Conservation (phyloP, 257 asterid species). For the Capsicum baccatum region DNA sequence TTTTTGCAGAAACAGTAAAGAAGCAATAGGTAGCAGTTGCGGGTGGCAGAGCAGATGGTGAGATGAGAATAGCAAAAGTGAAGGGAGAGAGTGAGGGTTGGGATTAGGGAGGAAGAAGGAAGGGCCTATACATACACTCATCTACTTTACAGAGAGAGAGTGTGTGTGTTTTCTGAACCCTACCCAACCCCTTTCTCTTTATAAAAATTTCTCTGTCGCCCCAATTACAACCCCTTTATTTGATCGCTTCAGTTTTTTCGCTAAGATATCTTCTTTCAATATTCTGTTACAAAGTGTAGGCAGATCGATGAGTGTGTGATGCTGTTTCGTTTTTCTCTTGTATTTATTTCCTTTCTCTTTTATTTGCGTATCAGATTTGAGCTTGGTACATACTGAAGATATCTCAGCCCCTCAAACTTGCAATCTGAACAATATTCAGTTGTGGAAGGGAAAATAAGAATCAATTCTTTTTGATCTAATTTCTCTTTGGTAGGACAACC, state of each 20-base stretch:
- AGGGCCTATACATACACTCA: not conserved
- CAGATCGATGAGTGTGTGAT: not conserved
- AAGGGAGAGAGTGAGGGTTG: not conserved
- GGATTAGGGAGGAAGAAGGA: not conserved
- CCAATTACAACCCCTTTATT: not conserved
- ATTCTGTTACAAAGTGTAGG: not conserved
- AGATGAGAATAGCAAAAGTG: not conserved
- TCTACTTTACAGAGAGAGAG: not conserved
- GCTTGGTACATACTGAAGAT: conserved; percentile 31
- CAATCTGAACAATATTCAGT: conserved; percentile 20
- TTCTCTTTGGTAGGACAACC: conserved; percentile 29
- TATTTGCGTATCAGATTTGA: conserved; percentile 37
- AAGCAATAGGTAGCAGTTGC: not conserved
- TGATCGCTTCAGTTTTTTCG: not conserved
- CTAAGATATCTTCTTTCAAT: not conserved
- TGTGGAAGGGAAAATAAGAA: conserved; percentile 17
- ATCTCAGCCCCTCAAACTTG: conserved; percentile 29
- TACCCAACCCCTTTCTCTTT: not conserved
- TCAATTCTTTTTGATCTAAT: conserved; percentile 26
- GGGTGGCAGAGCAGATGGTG: not conserved
- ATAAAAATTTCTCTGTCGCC: not conserved
- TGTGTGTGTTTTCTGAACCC: not conserved
- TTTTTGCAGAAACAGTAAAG: too few species aligned
- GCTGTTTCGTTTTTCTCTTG: not conserved
- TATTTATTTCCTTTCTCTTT: not conserved